phyloP scores from a whole-genome alignment of 371 early-diverging fungal species.

The Capillidium heterosporum region DNA sequence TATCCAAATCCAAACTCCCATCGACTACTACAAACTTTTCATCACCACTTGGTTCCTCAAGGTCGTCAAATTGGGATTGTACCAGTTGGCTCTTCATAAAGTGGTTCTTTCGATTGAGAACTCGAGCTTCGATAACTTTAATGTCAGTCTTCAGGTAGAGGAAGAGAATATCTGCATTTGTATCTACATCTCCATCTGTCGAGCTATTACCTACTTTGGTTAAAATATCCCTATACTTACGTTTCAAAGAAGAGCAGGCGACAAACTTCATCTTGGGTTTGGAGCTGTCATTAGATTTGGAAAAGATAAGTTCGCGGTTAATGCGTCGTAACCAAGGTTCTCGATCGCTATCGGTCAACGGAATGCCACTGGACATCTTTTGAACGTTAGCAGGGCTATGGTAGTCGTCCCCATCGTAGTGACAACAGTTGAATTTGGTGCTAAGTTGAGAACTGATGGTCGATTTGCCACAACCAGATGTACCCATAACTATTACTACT shows the following conservation, averaged over 20 bases:
- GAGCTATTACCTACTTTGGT: no score
- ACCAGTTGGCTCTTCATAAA: neutral
- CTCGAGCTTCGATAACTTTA: neutral
- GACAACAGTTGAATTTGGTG: neutral
- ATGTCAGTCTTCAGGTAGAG: neutral
- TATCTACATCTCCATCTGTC: no score
- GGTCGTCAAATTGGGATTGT: neutral
- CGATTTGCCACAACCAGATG: neutral
- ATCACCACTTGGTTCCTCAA: neutral
- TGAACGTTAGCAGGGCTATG: neutral
- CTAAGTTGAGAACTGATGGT: neutral
- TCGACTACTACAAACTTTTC: no score
- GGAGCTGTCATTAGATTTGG: no score
- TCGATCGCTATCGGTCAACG: neutral
- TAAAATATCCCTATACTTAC: neutral
- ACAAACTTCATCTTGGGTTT: neutral
- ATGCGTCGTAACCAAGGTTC: neutral
- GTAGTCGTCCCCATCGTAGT: neutral
- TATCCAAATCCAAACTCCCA: no score
- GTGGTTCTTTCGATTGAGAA: neutral
- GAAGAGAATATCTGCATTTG: no score
- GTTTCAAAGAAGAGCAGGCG: constrained; percentile 1
- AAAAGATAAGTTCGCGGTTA: neutral
- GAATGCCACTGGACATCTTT: neutral
- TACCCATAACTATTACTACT: constrained; percentile 1